Conservation (phyloP, 2,329 filamentous ascomycete species). For the Penicillium crustosum region DNA sequence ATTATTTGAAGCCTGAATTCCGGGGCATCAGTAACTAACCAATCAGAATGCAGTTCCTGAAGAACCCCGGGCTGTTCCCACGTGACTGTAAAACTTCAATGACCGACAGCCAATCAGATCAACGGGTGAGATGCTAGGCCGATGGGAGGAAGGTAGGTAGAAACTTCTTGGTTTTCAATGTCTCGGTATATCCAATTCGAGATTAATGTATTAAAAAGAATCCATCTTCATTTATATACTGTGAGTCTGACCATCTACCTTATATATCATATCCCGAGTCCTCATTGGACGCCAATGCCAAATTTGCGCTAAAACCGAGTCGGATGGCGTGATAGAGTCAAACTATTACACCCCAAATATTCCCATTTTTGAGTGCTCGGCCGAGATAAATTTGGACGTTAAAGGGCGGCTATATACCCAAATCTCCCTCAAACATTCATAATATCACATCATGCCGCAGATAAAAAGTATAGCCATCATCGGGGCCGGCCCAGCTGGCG, state of each 20-base stretch:
- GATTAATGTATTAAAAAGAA: neutral
- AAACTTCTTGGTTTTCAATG: neutral
- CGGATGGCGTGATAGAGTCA: constrained; percentile 23
- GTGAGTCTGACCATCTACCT: neutral
- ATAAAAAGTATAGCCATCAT: constrained; percentile 57
- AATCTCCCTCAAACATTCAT: neutral
- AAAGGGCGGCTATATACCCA: neutral
- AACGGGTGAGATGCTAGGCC: neutral
- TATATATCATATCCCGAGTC: neutral
- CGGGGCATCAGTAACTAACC: neutral
- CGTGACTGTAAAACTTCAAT: neutral
- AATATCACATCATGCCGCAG: constrained; percentile 8
- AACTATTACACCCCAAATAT: constrained; percentile 10
- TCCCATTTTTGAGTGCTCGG: constrained; percentile 12
- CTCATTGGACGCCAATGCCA: neutral
- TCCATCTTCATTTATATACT: neutral
- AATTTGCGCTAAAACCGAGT: constrained; percentile 15
- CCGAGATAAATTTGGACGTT: constrained; percentile 13
- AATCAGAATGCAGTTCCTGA: constrained; percentile 9
- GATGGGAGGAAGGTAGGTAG: neutral
- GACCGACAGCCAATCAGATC: constrained; percentile 3
- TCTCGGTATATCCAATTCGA: neutral
- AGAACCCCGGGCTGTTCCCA: neutral
- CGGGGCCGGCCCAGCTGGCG: constrained; percentile 61
- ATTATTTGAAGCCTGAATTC: neutral